Evolutionary conservation across 192 early-diverging fungal genomes (phyloP).

Genomic region (Endogone sp.): DNA sequence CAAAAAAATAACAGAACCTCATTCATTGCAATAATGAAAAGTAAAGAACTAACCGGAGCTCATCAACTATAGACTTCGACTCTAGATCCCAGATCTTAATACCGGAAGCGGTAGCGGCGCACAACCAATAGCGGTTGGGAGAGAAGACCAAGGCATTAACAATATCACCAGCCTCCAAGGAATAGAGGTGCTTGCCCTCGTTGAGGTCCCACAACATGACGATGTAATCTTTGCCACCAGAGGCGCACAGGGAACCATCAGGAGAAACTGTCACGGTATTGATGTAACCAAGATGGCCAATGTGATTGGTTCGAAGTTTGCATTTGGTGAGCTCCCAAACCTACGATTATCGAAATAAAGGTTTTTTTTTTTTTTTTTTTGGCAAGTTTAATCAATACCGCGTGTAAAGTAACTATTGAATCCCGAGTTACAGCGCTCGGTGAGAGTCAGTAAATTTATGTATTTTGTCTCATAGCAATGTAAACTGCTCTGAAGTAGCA

Average conservation of each 20-base stretch:
- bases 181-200: constrained; percentile 99
- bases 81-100: constrained; percentile 99
- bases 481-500: constrained; percentile 70
- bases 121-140: constrained; percentile 99
- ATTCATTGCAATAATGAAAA: too few relatives aligned
- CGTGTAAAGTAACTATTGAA: constrained; percentile 2
- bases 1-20: not conserved
- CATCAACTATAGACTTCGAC: constrained; percentile 95
- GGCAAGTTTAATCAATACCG: too few relatives aligned
- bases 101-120: constrained; percentile 90
- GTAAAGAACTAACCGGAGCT: constrained; percentile 45
- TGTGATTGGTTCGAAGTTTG: constrained; percentile 99
- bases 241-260: constrained; percentile 99
- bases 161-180: constrained; percentile 90
- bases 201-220: constrained; percentile 99
- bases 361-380: too few relatives aligned
- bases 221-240: constrained; percentile 98
- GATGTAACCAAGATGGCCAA: constrained; percentile 97
- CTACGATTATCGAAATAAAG: constrained; percentile 42
- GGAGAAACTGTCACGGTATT: constrained; percentile 98
- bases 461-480: constrained; percentile 59
- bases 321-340: constrained; percentile 99
- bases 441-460: constrained; percentile 37
- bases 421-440: not conserved
- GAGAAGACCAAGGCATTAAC: constrained; percentile 99